These are phyloP conservation scores for Colletotrichum sp. DNA, from an alignment of 2,329 filamentous ascomycete species.

Conservation along the genomic window DNA sequence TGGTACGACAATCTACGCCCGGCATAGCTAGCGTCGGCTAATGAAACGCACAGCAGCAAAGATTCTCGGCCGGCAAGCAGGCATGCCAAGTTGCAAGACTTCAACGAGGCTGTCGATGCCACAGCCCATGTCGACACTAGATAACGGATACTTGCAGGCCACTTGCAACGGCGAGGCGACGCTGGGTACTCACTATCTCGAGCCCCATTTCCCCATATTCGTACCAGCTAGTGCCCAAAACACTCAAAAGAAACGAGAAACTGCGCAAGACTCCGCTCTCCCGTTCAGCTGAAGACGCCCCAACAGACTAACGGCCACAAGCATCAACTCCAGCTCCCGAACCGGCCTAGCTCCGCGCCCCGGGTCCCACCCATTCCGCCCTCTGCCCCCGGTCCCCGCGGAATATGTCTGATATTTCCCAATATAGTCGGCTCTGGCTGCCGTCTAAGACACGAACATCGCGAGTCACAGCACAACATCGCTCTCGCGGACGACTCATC, in stretches of 20 bases:
- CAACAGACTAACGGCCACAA: not conserved
- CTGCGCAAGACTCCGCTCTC: not conserved
- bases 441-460: not conserved
- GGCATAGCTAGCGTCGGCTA: not conserved
- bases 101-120: not conserved
- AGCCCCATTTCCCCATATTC: not conserved
- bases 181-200: not conserved
- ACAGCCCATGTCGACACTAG: not conserved
- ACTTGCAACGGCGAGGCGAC: not conserved
- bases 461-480: not conserved
- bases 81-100: not conserved
- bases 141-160: not conserved
- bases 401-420: constrained; percentile 1
- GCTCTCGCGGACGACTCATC: not conserved
- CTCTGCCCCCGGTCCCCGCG: constrained; percentile 9
- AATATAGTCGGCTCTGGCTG: not conserved
- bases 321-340: not conserved
- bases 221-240: not conserved
- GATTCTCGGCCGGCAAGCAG: not conserved
- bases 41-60: not conserved
- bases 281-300: constrained; percentile 14
- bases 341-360: constrained; percentile 11
- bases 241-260: not conserved
- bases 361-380: constrained; percentile 6
- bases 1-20: not conserved